Base-by-base conservation (phyloP, 192 early-diverging fungal genomes). In the Coemansia javaensis region DNA sequence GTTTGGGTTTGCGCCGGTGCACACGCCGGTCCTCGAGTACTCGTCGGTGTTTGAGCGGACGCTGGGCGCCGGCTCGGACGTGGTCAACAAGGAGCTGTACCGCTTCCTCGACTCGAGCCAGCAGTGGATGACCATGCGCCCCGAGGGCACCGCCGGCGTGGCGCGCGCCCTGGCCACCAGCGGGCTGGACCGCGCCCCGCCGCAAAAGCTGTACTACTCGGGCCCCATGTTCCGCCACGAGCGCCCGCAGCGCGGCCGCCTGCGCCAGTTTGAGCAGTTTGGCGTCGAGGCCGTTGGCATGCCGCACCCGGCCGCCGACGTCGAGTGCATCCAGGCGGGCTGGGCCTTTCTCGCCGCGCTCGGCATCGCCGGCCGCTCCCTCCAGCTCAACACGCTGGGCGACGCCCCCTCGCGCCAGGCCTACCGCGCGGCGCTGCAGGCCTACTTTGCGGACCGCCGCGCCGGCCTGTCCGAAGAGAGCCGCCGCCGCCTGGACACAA, bases 181-280 rank as follows among this genome's bases (percentile, higher is more conserved):
- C 31, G 58, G 71, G 18, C 37, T 79, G 12, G 53, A 73, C 4
- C 36, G 48, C 2, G 39, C 48, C 7, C 43, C 84, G 21, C 82
- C 82, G 2, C 67, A 77, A 33, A 65, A 63, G 32, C 77, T 75
- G n/a, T 86, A 75, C 40, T 86, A 86, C 39, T 33, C 56, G 11
- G 84, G 82, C 2, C 78, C 82, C 2, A 86, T 86, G 84, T 86
- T 84, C 43, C 77, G 84, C 35, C 81, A 80, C 23, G 84, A 86
- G 44, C 61, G 82, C n/a, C 84, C 82, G 23, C 84, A 86, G 40
- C 81, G 80, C 34, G 84, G 84, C 6, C 66, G 84, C 18, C 56
- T 82, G 46, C 69, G 84, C 25, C 84, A 86, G 79, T 86, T 86
- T 61, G 81, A 86, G 39, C 84, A 86, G 66, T 79, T 86, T 36